These are phyloP conservation scores for Periconia sp. DNA, from an alignment of 2,329 filamentous ascomycete species.

Conservation along the genomic window DNA sequence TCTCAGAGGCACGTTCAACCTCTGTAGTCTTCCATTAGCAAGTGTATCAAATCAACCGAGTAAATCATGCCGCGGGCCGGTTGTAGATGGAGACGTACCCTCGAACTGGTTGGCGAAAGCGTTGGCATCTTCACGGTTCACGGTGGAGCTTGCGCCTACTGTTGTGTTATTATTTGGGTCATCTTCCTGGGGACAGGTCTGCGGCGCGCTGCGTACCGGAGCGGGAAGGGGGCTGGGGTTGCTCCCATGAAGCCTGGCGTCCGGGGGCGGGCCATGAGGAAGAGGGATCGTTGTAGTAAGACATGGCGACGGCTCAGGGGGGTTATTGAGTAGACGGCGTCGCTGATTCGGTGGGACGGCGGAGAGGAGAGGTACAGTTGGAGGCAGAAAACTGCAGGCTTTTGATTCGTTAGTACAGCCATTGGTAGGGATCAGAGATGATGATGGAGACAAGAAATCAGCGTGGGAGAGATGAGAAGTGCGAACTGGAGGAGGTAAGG, in stretches of 20 bases:
- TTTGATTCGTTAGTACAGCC: conserved; percentile 7
- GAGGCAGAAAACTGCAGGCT: conserved; percentile 13
- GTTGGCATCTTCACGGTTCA: conserved; percentile 66
- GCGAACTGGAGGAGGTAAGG: too few species aligned
- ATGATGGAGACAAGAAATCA: neutral
- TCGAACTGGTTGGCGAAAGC: conserved; percentile 89
- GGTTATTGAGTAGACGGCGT: neutral
- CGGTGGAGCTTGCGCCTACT: conserved; percentile 72
- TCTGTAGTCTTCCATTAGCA: conserved; percentile 57
- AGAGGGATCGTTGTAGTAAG: conserved; percentile 68
- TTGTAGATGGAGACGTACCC: conserved; percentile 63
- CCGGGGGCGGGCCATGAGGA: conserved; percentile 63
- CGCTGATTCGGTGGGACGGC: conserved; percentile 8
- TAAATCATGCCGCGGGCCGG: too few species aligned
- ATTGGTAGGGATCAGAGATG: conserved; percentile 11
- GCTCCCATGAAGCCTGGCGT: conserved; percentile 71
- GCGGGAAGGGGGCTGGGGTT: conserved; percentile 70
- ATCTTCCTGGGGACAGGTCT: conserved; percentile 5
- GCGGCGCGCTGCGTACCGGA: conserved; percentile 58
- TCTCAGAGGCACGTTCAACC: conserved; percentile 93
- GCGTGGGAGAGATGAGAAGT: too few species aligned
- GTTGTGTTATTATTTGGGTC: conserved; percentile 30
- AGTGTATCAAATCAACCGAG: neutral
- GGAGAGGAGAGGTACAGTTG: conserved; percentile 13
- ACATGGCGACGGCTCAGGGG: conserved; percentile 50